Evolutionary conservation across 768 basidiomycete genomes (phyloP).

Genomic region (Trichaptum fuscoviolaceum): DNA sequence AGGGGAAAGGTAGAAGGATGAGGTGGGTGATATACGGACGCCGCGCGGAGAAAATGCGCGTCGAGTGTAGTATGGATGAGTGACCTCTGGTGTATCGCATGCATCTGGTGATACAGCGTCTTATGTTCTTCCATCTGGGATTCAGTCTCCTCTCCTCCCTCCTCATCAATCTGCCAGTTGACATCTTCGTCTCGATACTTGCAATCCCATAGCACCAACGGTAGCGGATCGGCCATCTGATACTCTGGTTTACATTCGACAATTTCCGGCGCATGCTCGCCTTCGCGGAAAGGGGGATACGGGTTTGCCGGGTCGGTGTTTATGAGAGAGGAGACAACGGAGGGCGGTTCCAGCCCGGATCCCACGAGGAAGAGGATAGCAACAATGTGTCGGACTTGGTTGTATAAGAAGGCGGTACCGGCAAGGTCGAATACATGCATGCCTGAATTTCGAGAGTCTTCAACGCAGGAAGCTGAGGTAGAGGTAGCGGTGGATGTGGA

Average conservation of each 20-base stretch:
- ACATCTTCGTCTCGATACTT: slow-evolving; percentile 62
- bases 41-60: slow-evolving; percentile 58
- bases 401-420: slow-evolving; percentile 88
- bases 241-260: slow-evolving; percentile 81
- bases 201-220: slow-evolving; percentile 90
- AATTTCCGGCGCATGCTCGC: slow-evolving; percentile 34
- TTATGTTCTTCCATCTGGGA: slow-evolving; percentile 13
- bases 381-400: slow-evolving; percentile 95
- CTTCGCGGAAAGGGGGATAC: slow-evolving; percentile 30
- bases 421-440: slow-evolving; percentile 78
- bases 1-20: slow-evolving; percentile 34
- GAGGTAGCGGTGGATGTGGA: no score
- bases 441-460: slow-evolving; percentile 19
- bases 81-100: slow-evolving; percentile 53
- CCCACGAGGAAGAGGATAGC: slow-evolving; percentile 87
- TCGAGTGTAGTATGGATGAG: slow-evolving; percentile 60
- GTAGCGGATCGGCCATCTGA: slow-evolving; percentile 89
- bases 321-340: slow-evolving; percentile 65
- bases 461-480: not conserved
- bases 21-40: slow-evolving; percentile 42
- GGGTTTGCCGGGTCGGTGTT: slow-evolving; percentile 52
- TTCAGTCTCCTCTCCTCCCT: slow-evolving; percentile 26
- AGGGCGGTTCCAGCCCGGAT: slow-evolving; percentile 67
- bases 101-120: slow-evolving; percentile 45
- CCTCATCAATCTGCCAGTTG: slow-evolving; percentile 62